phyloP scores from a whole-genome alignment of 2,329 filamentous ascomycete species.

The Colletotrichum cordylinicola region DNA sequence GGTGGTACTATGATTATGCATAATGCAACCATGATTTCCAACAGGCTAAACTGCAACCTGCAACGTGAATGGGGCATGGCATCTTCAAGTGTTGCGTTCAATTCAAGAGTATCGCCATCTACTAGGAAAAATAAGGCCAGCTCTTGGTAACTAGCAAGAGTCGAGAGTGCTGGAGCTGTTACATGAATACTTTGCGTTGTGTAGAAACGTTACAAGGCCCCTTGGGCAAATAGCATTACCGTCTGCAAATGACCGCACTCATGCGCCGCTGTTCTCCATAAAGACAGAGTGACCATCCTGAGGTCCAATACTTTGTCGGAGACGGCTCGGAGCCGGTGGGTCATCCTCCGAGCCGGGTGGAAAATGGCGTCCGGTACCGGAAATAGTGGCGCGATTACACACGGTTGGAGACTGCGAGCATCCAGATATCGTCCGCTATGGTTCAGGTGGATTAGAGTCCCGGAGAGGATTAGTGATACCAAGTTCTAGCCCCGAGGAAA shows the following conservation, averaged over 20 bases:
- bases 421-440: background rate
- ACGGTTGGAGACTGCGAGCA: background rate
- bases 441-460: background rate
- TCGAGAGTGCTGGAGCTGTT: background rate
- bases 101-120: background rate
- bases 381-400: background rate
- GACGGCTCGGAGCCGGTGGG: background rate
- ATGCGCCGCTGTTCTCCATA: background rate
- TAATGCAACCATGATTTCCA: background rate
- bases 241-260: too few relatives aligned
- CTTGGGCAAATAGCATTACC: too few relatives aligned
- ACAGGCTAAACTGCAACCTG: background rate
- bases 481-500: background rate
- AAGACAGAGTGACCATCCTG: background rate
- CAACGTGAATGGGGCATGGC: background rate
- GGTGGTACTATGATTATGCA: background rate
- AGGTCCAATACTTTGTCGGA: background rate
- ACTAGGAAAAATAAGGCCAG: background rate
- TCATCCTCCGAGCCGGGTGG: background rate
- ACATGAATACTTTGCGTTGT: background rate
- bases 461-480: background rate
- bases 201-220: background rate
- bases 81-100: background rate
- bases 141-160: background rate
- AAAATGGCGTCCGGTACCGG: background rate